Conservation (phyloP, 768 basidiomycete genomes). For the Trametes maxima region DNA sequence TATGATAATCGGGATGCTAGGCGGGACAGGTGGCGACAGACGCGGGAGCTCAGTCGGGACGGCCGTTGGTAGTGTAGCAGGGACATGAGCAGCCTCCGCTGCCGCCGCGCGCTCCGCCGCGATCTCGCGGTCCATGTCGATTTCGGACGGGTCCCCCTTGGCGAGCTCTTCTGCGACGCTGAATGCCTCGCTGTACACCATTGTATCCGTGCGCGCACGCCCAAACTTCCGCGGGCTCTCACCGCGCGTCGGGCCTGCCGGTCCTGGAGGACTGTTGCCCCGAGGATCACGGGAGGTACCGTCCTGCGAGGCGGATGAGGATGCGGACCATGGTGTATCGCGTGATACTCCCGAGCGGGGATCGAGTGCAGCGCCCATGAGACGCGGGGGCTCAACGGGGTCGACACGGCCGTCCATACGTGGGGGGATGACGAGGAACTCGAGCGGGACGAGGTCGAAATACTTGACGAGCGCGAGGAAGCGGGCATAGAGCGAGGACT, state of each 20-base stretch:
- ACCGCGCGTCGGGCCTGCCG: conserved; percentile 36
- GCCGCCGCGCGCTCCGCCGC: conserved; percentile 17
- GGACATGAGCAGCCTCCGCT: not conserved
- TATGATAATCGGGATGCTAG: not conserved
- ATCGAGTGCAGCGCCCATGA: conserved; percentile 45
- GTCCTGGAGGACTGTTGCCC: conserved; percentile 22
- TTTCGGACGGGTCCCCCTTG: conserved; percentile 26
- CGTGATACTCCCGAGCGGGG: conserved; percentile 25
- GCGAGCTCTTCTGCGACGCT: conserved; percentile 43
- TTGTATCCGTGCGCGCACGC: conserved; percentile 68
- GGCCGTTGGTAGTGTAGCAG: not conserved
- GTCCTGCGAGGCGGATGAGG: not conserved
- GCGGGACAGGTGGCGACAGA: not conserved
- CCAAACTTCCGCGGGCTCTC: conserved; percentile 38
- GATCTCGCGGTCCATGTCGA: conserved; percentile 25
- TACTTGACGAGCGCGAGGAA: conserved; percentile 82
- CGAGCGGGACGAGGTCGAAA: conserved; percentile 80
- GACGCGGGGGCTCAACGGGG: conserved; percentile 41
- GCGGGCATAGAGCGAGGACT: conserved; percentile 87
- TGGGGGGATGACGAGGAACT: conserved; percentile 81
- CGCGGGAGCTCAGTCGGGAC: not conserved
- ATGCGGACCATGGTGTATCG: not conserved
- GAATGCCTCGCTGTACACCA: conserved; percentile 60
- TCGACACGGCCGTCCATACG: conserved; percentile 28
- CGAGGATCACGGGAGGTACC: conserved; percentile 2